Conservation (phyloP, 1,139 yeast species). For the Zygosaccharomyces sapae region DNA sequence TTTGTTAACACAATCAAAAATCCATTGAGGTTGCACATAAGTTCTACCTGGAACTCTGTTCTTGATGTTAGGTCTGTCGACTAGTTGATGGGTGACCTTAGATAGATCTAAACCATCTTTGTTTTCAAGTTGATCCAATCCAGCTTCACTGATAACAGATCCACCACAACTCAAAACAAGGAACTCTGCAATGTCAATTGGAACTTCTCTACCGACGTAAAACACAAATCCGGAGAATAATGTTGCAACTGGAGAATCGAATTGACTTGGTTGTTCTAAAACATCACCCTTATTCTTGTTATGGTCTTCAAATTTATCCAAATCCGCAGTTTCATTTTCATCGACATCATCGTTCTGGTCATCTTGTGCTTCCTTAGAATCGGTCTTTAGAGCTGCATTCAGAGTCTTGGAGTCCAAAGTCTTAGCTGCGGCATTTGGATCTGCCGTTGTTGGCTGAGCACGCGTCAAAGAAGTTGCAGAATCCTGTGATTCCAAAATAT, state of each 20-base stretch:
- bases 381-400: conserved; percentile 41
- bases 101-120: conserved; percentile 52
- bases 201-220: conserved; percentile 92
- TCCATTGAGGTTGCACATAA: conserved; percentile 97
- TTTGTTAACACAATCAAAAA: conserved; percentile 86
- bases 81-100: conserved; percentile 84
- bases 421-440: conserved; percentile 36
- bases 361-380: conserved; percentile 37
- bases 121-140: conserved; percentile 64
- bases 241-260: conserved; percentile 51
- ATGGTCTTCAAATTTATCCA: conserved; percentile 67
- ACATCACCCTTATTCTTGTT: conserved; percentile 70
- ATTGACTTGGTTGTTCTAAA: conserved; percentile 73
- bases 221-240: conserved; percentile 74
- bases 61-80: conserved; percentile 80
- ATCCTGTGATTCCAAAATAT: conserved; percentile 59
- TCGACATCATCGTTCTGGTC: conserved; percentile 41
- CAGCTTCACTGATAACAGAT: conserved; percentile 75
- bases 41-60: conserved; percentile 86
- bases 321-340: conserved; percentile 45
- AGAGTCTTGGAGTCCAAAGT: conserved; percentile 34
- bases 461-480: conserved; percentile 42
- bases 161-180: conserved; percentile 88
- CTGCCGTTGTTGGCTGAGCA: conserved; percentile 23
- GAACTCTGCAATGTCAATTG: conserved; percentile 86